phyloP scores from a whole-genome alignment of 2,329 filamentous ascomycete genomes.

The Fusarium proliferatum region DNA sequence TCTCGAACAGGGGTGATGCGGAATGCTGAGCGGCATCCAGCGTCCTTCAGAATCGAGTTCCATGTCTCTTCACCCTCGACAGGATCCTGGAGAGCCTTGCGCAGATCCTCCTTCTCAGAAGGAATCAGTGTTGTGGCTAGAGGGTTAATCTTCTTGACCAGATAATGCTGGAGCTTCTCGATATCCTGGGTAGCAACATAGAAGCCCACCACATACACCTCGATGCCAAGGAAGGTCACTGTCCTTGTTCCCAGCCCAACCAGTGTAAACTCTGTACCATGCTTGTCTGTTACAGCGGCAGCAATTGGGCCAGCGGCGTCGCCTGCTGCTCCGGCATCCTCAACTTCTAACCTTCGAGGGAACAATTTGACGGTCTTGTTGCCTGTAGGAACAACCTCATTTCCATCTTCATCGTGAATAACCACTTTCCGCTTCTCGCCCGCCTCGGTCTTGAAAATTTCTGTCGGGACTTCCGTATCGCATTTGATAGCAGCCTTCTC shows the following conservation, averaged over 20 bases:
- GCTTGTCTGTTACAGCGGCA: slow-evolving; percentile 52
- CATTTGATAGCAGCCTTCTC: slow-evolving; percentile 57
- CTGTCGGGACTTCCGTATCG: slow-evolving; percentile 53
- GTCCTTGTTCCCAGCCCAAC: slow-evolving; percentile 88
- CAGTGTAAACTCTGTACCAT: slow-evolving; percentile 80
- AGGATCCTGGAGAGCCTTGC: slow-evolving; percentile 75
- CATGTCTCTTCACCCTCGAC: slow-evolving; percentile 77
- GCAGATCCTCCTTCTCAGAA: slow-evolving; percentile 81
- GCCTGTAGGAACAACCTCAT: slow-evolving; percentile 82
- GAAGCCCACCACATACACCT: slow-evolving; percentile 94
- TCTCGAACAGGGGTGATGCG: slow-evolving; percentile 90
- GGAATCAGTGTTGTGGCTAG: slow-evolving; percentile 85
- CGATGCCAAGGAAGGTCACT: slow-evolving; percentile 88
- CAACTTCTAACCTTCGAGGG: slow-evolving; percentile 76
- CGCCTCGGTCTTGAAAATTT: slow-evolving; percentile 61
- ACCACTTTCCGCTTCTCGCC: slow-evolving; percentile 67
- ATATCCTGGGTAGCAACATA: slow-evolving; percentile 90
- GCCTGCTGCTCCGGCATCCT: slow-evolving; percentile 50
- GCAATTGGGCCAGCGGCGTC: slow-evolving; percentile 49
- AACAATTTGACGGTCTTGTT: slow-evolving; percentile 84
- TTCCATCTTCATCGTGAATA: slow-evolving; percentile 73
- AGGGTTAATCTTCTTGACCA: slow-evolving; percentile 81
- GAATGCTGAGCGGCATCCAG: slow-evolving; percentile 79
- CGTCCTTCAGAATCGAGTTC: slow-evolving; percentile 74
- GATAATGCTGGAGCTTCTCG: slow-evolving; percentile 78